Conservation (phyloP, 805 yeast species). For the Wickerhamiella cacticola region DNA sequence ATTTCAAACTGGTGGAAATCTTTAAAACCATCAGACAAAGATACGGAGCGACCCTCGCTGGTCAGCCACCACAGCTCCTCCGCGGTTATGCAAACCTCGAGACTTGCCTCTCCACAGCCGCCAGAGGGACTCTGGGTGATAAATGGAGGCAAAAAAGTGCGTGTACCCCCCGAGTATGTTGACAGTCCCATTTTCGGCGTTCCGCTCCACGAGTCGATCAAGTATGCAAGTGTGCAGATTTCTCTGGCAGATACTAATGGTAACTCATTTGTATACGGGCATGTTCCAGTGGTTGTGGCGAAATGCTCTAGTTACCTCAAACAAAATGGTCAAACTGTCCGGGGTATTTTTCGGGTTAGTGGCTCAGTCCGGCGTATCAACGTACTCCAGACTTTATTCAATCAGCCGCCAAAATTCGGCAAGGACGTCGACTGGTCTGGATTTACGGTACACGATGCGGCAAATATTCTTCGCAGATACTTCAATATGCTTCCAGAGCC, state of each 20-base stretch:
- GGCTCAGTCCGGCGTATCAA: conserved; percentile 84
- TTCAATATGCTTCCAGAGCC: conserved; percentile 87
- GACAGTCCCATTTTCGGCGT: conserved; percentile 60
- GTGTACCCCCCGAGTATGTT: conserved; percentile 16
- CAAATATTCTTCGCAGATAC: conserved; percentile 75
- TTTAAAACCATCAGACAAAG: conserved; percentile 25
- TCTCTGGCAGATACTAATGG: conserved; percentile 45
- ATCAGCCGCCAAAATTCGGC: conserved; percentile 83
- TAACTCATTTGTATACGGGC: conserved; percentile 66
- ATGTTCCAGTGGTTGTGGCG: conserved; percentile 89
- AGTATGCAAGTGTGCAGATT: conserved; percentile 66
- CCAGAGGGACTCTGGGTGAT: conserved; percentile 11
- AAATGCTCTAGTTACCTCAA: conserved; percentile 84
- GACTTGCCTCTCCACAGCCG: conserved; percentile 9
- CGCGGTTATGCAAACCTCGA: conserved; percentile 16
- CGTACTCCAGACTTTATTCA: conserved; percentile 71
- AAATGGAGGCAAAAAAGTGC: conserved; percentile 17
- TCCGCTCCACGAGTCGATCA: conserved; percentile 55
- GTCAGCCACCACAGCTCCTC: conserved; percentile 31
- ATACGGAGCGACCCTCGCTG: conserved; percentile 25
- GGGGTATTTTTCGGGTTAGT: conserved; percentile 88
- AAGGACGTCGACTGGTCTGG: conserved; percentile 83
- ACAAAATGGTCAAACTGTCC: conserved; percentile 53
- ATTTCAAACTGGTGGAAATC: conserved; percentile 36
- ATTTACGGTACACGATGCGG: conserved; percentile 92